Conservation (phyloP, 805 yeast genomes). For the Clavispora carvajalis region DNA sequence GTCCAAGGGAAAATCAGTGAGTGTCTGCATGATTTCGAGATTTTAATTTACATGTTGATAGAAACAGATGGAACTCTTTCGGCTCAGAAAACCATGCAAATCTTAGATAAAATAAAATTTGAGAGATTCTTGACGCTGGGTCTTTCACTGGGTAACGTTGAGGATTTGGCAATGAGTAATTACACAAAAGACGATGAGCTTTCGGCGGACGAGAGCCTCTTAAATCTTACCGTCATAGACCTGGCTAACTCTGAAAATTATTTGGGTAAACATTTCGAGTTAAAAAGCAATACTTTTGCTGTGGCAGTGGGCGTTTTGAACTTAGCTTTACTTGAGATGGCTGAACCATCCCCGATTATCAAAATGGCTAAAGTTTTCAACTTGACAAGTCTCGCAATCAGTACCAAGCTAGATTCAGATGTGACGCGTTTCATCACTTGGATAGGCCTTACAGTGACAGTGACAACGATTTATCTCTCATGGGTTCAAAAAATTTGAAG, state of each 20-base stretch:
- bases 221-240: conserved; percentile 1
- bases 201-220: background rate
- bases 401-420: no score
- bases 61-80: conserved; percentile 12
- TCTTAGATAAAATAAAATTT: conserved; percentile 20
- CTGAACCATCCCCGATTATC: background rate
- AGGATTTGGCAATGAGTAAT: conserved; percentile 3
- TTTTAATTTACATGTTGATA: conserved; percentile 26
- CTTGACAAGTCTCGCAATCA: background rate
- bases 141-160: conserved; percentile 14
- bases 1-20: conserved; percentile 4
- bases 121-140: conserved; percentile 10
- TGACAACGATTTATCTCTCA: background rate
- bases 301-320: background rate
- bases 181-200: background rate
- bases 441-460: background rate
- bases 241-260: no score
- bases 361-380: background rate
- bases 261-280: no score
- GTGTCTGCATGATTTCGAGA: conserved; percentile 12
- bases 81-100: conserved; percentile 14
- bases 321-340: background rate
- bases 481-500: background rate
- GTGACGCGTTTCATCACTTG: background rate
- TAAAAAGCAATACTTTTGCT: no score